phyloP scores from a whole-genome alignment of 805 yeast species.

The Myxozyma monticola region DNA sequence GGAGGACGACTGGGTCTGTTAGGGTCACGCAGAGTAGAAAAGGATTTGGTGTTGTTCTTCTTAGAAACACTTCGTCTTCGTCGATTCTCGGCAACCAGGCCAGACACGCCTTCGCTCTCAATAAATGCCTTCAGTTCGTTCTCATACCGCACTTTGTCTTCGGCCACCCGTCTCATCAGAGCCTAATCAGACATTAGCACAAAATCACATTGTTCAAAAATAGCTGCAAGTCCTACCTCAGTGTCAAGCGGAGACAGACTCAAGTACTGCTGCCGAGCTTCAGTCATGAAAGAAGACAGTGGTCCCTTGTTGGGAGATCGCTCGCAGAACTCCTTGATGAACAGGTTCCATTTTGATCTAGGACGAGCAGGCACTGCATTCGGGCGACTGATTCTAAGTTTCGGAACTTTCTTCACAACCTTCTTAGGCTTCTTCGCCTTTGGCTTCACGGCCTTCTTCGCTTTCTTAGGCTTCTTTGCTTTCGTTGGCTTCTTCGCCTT shows the following conservation, averaged over 20 bases:
- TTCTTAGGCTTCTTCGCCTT: conserved; percentile 3
- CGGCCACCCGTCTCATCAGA: background rate
- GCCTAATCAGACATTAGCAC: too few species aligned
- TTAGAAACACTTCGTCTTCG: conserved; percentile 9
- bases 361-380: conserved; percentile 2
- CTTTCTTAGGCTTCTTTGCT: conserved; percentile 8
- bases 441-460: conserved; percentile 8
- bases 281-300: too few species aligned
- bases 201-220: too few species aligned
- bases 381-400: background rate
- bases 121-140: conserved; percentile 15
- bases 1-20: conserved; percentile 13
- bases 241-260: too few species aligned
- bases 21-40: conserved; percentile 13
- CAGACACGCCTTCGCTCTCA: conserved; percentile 4
- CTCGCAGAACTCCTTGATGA: too few species aligned
- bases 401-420: background rate
- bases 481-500: conserved; percentile 1
- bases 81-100: conserved; percentile 12
- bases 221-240: too few species aligned
- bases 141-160: conserved; percentile 16
- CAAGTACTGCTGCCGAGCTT: too few species aligned
- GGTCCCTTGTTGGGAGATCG: too few species aligned
- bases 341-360: too few species aligned
- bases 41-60: background rate